Percentiles rank a stretch among this genome's conserved stretches.
Evolutionary conservation across 805 yeast species (phyloP).

Genomic region (Candida xyloterini): DNA sequence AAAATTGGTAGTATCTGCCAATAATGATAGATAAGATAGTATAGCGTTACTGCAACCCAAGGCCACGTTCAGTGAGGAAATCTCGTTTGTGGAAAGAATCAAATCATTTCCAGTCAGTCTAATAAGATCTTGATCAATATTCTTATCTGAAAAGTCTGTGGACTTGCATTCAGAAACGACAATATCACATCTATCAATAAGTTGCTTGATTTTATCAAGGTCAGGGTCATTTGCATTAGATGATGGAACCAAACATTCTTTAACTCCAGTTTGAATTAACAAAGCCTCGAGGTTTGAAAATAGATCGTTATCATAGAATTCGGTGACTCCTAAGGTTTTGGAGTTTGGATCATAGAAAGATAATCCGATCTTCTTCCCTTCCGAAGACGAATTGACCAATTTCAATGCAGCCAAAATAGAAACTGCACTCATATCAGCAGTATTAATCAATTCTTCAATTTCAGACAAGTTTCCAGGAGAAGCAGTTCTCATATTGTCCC

Average conservation of each 20-base stretch:
- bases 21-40: constrained; percentile 61
- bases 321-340: constrained; percentile 65
- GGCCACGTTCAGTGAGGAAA: constrained; percentile 48
- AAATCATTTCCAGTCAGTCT: constrained; percentile 61
- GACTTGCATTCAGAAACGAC: constrained; percentile 60
- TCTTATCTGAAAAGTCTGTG: constrained; percentile 58
- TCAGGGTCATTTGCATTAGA: constrained; percentile 46
- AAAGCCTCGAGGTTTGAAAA: constrained; percentile 84
- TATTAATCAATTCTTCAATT: constrained; percentile 65
- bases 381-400: constrained; percentile 36
- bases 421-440: constrained; percentile 35
- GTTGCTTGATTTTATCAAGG: constrained; percentile 60
- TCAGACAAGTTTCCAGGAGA: constrained; percentile 88
- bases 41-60: constrained; percentile 67
- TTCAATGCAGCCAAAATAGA: constrained; percentile 55
- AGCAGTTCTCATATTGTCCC: constrained; percentile 58
- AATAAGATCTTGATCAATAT: constrained; percentile 74
- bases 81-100: constrained; percentile 53
- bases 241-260: constrained; percentile 68
- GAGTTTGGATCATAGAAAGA: constrained; percentile 74
- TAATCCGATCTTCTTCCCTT: constrained; percentile 63
- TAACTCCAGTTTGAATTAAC: constrained; percentile 83
- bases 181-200: constrained; percentile 75
- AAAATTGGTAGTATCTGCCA: constrained; percentile 52
- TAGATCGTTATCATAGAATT: constrained; percentile 83